These are phyloP conservation scores for Scutellaria minor DNA, from an alignment of 257 asterid genomes.

Conservation along the genomic window DNA sequence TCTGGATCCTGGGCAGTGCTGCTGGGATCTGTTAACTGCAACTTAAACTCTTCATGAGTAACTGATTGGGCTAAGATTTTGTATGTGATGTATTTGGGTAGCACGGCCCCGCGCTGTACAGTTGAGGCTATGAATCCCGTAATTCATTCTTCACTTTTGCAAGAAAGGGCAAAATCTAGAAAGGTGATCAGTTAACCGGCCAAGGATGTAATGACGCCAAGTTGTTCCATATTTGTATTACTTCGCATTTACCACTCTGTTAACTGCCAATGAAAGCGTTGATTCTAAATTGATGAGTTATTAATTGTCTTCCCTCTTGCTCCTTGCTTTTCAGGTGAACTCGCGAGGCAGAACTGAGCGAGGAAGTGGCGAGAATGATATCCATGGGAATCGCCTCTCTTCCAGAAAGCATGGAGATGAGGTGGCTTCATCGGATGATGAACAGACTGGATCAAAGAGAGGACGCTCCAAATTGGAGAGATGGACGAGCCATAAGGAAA, in stretches of 20 bases:
- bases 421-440: conserved; percentile 70
- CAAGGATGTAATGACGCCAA: conserved; percentile 3
- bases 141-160: conserved; percentile 11
- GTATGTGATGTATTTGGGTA: neutral
- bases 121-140: neutral
- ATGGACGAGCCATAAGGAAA: conserved; percentile 91
- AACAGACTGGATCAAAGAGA: conserved; percentile 54
- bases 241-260: neutral
- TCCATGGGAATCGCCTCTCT: conserved; percentile 47
- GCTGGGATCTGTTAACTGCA: conserved; percentile 3
- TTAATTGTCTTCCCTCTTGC: conserved; percentile 21
- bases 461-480: conserved; percentile 93
- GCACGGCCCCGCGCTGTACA: neutral
- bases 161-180: neutral
- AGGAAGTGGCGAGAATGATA: conserved; percentile 50
- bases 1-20: conserved; percentile 10
- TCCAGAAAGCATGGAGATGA: conserved; percentile 60
- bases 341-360: conserved; percentile 55
- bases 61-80: neutral
- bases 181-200: conserved; percentile 7
- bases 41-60: neutral
- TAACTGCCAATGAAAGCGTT: neutral
- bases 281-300: neutral
- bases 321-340: conserved; percentile 53
- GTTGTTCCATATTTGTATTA: neutral